Evolutionary conservation across 805 yeast genomes (phyloP).

Genomic region (Candida sonorensis): DNA sequence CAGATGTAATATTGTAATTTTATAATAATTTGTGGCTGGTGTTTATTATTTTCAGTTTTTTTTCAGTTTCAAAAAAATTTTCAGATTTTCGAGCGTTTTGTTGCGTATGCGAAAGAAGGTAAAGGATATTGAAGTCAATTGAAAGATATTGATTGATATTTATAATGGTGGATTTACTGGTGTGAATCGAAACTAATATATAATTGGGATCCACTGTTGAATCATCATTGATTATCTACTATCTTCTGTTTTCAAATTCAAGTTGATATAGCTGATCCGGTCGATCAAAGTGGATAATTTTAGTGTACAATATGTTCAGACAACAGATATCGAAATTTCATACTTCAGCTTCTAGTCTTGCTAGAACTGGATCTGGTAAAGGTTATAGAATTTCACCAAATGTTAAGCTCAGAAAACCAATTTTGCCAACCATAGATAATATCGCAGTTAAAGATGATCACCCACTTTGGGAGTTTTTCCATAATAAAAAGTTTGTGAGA

Average conservation of each 20-base stretch:
- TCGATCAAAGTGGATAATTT: not conserved
- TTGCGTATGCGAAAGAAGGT: too few relatives aligned
- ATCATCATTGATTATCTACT: too few relatives aligned
- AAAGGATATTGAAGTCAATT: too few relatives aligned
- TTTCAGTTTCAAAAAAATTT: not conserved
- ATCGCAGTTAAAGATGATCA: constrained; percentile 74
- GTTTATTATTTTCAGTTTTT: too few relatives aligned
- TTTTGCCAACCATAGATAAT: constrained; percentile 73
- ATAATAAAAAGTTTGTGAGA: constrained; percentile 56
- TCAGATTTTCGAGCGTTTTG: not conserved
- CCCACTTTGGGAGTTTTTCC: constrained; percentile 92
- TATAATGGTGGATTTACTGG: too few relatives aligned
- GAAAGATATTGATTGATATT: too few relatives aligned
- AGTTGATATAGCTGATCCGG: too few relatives aligned
- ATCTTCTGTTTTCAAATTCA: too few relatives aligned
- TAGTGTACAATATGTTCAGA: constrained; percentile 4
- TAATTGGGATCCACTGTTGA: too few relatives aligned
- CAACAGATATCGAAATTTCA: constrained; percentile 26
- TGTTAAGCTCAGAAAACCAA: constrained; percentile 67
- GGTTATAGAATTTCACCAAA: constrained; percentile 35
- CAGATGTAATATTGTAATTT: too few relatives aligned
- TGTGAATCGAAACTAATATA: too few relatives aligned
- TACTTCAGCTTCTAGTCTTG: constrained; percentile 25
- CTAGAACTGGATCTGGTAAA: constrained; percentile 27
- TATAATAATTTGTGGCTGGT: too few relatives aligned